phyloP scores from a whole-genome alignment of 768 basidiomycete species.

The Termitomyces sp. region DNA sequence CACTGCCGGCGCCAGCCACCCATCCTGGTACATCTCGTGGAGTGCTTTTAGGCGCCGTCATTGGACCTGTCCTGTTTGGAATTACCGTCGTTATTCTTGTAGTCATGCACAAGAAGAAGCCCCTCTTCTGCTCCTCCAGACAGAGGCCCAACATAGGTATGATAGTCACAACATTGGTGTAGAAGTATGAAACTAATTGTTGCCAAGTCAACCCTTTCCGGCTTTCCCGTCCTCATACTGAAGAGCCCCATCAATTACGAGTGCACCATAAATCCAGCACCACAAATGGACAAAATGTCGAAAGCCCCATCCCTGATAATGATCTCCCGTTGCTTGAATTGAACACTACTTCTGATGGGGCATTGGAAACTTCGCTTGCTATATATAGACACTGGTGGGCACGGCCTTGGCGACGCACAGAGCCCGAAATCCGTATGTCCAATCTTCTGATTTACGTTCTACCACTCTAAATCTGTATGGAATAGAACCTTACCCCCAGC shows the following conservation, averaged over 20 bases:
- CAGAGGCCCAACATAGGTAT: not conserved
- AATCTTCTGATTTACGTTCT: no score
- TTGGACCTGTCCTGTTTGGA: not conserved
- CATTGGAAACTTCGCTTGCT: no score
- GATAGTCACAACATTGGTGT: not conserved
- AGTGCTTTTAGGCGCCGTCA: no score
- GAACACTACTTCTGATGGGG: no score
- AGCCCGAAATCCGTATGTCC: no score
- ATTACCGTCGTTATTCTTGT: not conserved
- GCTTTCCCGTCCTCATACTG: not conserved
- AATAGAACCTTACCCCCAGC: no score
- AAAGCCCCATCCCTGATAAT: not conserved
- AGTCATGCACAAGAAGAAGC: not conserved
- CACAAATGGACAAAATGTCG: not conserved
- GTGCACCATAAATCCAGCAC: not conserved
- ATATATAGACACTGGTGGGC: no score
- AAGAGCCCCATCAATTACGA: not conserved
- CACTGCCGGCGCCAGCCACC: not conserved
- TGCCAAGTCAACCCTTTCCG: no score
- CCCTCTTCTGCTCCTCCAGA: not conserved
- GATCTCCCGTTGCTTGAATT: not conserved
- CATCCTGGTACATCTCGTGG: no score
- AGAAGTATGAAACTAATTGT: not conserved
- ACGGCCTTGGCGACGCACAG: no score
- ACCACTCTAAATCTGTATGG: no score